Evolutionary conservation across 768 basidiomycete species (phyloP), one percentile per base, ranked within the genome.

Genomic region (Pluteus cervinus): DNA sequence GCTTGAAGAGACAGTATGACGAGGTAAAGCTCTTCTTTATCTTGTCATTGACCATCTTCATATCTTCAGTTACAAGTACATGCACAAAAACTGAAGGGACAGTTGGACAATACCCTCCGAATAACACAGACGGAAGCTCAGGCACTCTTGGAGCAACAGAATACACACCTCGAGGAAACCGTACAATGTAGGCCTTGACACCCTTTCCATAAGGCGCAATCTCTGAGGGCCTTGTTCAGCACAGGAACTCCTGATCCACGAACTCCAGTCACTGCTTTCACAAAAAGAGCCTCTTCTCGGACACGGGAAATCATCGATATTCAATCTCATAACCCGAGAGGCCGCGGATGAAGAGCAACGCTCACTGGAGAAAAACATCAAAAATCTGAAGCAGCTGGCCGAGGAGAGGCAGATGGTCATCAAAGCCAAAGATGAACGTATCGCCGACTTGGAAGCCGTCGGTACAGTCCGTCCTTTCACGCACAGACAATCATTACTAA

Each of bases 271-370:
- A 12, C 70, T 77, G 47, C 55, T 83, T 4, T 61, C 75, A 3
- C 70, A 65, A 18, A 63, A 71, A 29, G 73, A 81, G 43, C 76
- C 76, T 5, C 60, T 81, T 24, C 61, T 73, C 29, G 61, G 64
- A 29, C 56, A 68, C 0, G 71, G 68, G 4, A 73, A 71, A 43
- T 63, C 60, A 10, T 65, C 71, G 2, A 68, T 74, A 4, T 63
- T 81, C 21, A 76, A 83, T 46, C 69, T 90, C 32, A 58, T 90
- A 9, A 84, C 84, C 7, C 75, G 83, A 38, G 84, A 86, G 41
- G 75, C 74, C 2, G 84, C 79, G 5, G 77, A 87, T 40, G 76
- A 76, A 37, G 83, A 87, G 58, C 77, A 75, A 48, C 68, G 66
- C 29, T 56, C 40, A 1, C 52, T 75, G 21, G 71, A 78, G 41